Evolutionary conservation across 176 grass and related monocot species (phyloP).

Genomic region (Oryza glaberrima): DNA sequence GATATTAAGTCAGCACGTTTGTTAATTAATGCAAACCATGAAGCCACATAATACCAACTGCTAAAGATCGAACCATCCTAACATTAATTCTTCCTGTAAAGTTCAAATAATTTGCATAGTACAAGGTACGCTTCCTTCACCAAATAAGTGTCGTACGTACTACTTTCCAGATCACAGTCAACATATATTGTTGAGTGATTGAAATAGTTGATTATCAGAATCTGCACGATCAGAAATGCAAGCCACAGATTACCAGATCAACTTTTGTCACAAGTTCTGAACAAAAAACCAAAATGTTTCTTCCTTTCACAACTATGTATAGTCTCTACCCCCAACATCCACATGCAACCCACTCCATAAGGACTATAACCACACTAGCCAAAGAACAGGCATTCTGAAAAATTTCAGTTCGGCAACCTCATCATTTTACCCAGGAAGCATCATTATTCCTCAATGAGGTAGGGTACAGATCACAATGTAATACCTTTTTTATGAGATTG

Average conservation of each 20-base stretch:
- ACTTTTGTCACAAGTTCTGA: background rate
- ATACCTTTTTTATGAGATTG: conserved; percentile 5
- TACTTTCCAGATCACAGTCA: background rate
- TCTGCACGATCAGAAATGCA: background rate
- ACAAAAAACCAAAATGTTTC: background rate
- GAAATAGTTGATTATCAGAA: background rate
- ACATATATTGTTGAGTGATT: background rate
- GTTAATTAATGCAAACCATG: conserved; percentile 24
- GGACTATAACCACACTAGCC: background rate
- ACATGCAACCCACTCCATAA: background rate
- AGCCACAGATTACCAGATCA: conserved; percentile 7
- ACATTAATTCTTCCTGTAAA: conserved; percentile 26
- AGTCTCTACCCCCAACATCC: background rate
- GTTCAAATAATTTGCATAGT: conserved; percentile 14
- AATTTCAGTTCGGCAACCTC: background rate
- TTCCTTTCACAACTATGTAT: too few relatives aligned
- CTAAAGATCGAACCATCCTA: conserved; percentile 25
- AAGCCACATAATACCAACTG: background rate
- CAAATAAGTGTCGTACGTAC: conserved; percentile 7
- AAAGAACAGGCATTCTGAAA: background rate
- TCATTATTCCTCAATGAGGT: conserved; percentile 5
- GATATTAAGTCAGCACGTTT: conserved; percentile 25
- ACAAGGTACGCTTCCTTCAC: conserved; percentile 20
- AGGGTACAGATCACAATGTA: background rate
- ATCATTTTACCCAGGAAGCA: background rate